Conservation (phyloP, 2,329 filamentous ascomycete genomes). For the Botryotinia globosa region DNA sequence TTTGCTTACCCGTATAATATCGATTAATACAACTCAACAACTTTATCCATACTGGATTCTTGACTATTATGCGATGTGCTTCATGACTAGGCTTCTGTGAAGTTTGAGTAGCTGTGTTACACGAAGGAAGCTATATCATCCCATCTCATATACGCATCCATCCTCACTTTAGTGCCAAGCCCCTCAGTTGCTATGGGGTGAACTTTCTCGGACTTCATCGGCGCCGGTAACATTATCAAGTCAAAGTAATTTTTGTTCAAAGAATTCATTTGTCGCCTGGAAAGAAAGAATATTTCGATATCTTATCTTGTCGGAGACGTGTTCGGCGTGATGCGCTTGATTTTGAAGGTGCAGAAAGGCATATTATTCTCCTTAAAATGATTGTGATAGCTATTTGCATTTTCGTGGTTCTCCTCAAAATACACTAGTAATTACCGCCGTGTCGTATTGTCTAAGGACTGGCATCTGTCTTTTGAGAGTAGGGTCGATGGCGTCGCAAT, state of each 20-base stretch:
- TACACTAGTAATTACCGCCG: no score
- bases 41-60: neutral
- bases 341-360: neutral
- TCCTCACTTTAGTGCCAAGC: neutral
- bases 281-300: neutral
- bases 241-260: fast-evolving
- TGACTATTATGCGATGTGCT: neutral
- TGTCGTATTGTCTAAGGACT: no score
- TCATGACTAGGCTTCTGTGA: neutral
- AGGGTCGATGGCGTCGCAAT: neutral
- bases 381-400: neutral
- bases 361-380: no score
- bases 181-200: neutral
- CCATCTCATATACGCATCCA: neutral
- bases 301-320: neutral
- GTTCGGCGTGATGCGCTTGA: neutral
- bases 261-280: no score
- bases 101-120: no score
- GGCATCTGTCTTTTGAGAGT: neutral
- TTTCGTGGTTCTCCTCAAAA: fast-evolving
- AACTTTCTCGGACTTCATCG: neutral
- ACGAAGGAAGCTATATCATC: neutral
- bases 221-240: neutral
- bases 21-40: neutral
- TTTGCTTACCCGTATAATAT: neutral